Evolutionary conservation across 1,284 basidiomycete species (phyloP).

Genomic region (Ustilago cynodontis): DNA sequence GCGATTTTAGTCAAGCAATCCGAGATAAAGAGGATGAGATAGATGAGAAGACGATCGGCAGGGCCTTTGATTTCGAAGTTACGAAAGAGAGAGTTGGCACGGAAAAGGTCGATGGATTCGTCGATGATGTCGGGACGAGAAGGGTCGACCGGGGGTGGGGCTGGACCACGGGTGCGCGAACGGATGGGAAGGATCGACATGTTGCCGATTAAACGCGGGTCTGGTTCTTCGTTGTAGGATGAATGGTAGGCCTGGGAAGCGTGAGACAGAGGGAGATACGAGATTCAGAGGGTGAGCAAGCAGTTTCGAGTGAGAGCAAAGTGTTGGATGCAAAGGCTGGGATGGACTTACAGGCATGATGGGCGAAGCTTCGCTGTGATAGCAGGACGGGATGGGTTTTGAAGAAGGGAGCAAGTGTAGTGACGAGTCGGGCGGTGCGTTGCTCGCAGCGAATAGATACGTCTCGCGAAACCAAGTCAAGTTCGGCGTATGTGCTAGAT

Average conservation of each 20-base stretch:
- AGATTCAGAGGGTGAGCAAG: no score
- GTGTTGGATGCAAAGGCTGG: not conserved
- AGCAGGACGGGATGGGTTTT: no score
- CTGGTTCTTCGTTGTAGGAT: slow-evolving; percentile 86
- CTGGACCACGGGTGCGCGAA: slow-evolving; percentile 90
- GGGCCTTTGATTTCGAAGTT: slow-evolving; percentile 99
- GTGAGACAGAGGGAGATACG: not conserved
- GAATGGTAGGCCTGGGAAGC: slow-evolving; percentile 82
- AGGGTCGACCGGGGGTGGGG: slow-evolving; percentile 81
- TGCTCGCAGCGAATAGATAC: no score
- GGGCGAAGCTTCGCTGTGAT: not conserved
- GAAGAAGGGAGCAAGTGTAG: no score
- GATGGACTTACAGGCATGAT: slow-evolving; percentile 17
- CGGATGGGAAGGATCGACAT: slow-evolving; percentile 90
- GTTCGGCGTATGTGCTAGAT: not conserved
- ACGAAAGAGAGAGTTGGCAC: slow-evolving; percentile 98
- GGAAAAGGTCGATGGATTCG: slow-evolving; percentile 95
- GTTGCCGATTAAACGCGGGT: slow-evolving; percentile 87
- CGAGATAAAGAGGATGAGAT: slow-evolving; percentile 97
- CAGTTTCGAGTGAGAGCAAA: no score
- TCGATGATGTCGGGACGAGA: slow-evolving; percentile 90
- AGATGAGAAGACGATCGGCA: slow-evolving; percentile 94
- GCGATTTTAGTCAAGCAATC: slow-evolving; percentile 83
- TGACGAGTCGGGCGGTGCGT: no score
- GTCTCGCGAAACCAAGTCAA: no score